Percentiles rank a stretch among this genome's conserved stretches.
Conservation (phyloP, 2,329 filamentous ascomycete species). For the Penicillium corylophilum region DNA sequence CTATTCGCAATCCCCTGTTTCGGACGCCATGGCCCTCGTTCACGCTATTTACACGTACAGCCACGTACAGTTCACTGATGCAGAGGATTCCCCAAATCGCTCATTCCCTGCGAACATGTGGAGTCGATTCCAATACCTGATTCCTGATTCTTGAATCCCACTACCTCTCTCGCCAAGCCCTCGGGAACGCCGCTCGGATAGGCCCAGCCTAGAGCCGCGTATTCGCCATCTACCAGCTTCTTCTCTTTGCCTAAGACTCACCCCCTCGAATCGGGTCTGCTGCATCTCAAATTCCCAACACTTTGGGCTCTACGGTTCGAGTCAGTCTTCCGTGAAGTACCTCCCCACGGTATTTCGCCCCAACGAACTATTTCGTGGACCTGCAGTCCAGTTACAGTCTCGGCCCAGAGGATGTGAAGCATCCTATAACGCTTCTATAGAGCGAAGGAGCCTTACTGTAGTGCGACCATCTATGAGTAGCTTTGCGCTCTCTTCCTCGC, state of each 20-base stretch:
- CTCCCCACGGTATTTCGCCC: not conserved
- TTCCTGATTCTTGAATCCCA: not conserved
- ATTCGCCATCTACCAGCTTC: not conserved
- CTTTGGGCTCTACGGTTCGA: not conserved
- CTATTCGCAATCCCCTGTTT: conserved; percentile 9
- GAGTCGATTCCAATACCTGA: not conserved
- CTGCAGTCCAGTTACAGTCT: not conserved
- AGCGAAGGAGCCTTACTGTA: not conserved
- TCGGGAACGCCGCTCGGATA: conserved; percentile 10
- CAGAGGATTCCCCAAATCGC: no score
- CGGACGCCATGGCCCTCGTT: conserved; percentile 5
- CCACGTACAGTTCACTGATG: not conserved
- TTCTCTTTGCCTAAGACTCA: not conserved
- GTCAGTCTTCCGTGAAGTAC: not conserved
- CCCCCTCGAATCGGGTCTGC: conserved; percentile 5
- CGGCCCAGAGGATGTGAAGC: not conserved
- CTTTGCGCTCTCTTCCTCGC: not conserved
- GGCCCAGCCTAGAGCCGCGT: conserved; percentile 7
- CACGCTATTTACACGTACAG: not conserved
- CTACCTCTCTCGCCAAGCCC: conserved; percentile 8
- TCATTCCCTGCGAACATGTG: not conserved
- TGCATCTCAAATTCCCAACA: conserved; percentile 12
- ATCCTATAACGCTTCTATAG: not conserved
- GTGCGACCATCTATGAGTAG: not conserved
- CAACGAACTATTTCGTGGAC: not conserved